phyloP scores from a whole-genome alignment of 495 filamentous ascomycete species.

The Xylaria bambusicola region DNA sequence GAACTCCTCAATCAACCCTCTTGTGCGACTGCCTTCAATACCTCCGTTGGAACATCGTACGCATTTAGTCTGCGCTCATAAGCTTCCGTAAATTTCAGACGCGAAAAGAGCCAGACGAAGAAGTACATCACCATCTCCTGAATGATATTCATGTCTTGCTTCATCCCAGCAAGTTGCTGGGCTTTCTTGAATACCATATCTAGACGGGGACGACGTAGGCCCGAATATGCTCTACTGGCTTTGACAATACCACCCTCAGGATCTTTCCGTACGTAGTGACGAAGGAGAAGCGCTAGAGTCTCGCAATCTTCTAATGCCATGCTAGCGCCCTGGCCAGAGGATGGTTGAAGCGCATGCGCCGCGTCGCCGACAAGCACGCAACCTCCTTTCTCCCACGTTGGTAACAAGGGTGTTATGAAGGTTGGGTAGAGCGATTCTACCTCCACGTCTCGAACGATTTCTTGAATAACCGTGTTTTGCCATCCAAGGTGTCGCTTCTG shows the following conservation, averaged over 20 bases:
- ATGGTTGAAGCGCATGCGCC: conserved; percentile 47
- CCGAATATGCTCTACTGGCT: conserved; percentile 2
- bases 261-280: conserved; percentile 12
- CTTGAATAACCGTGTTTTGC: conserved; percentile 52
- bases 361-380: conserved; percentile 47
- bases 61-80: conserved; percentile 11
- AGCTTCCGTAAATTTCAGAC: not conserved
- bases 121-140: conserved; percentile 20
- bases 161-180: conserved; percentile 16
- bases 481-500: conserved; percentile 47
- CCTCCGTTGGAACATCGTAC: conserved; percentile 14
- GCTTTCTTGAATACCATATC: conserved; percentile 16
- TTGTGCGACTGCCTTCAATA: not conserved
- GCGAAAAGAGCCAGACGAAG: conserved; percentile 14
- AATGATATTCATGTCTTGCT: conserved; percentile 9
- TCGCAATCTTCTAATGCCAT: conserved; percentile 39
- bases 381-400: conserved; percentile 24
- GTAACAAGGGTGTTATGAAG: conserved; percentile 49
- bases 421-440: conserved; percentile 56
- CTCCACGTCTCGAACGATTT: conserved; percentile 42
- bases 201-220: conserved; percentile 14
- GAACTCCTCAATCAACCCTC: not conserved
- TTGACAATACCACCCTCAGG: not conserved
- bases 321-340: conserved; percentile 37
- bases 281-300: conserved; percentile 29